These are phyloP conservation scores for Fusarium buharicum DNA, from an alignment of 2,329 filamentous ascomycete species.

Conservation along the genomic window DNA sequence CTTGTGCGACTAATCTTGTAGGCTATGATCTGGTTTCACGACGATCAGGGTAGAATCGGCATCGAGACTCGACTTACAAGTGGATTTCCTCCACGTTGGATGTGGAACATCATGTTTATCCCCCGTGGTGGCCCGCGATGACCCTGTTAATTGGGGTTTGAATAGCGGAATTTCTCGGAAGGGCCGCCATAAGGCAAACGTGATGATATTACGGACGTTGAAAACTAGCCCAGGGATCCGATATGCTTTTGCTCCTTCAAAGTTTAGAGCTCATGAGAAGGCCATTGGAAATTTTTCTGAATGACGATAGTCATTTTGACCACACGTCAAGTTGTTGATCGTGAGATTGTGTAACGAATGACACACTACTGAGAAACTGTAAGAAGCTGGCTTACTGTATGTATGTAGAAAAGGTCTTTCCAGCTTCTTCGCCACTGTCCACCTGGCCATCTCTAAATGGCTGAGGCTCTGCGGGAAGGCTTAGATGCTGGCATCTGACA, in stretches of 20 bases:
- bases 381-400: neutral
- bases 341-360: neutral
- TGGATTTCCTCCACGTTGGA: slow-evolving; percentile 28
- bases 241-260: no score
- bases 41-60: slow-evolving; percentile 10
- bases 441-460: slow-evolving; percentile 35
- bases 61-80: slow-evolving; percentile 10
- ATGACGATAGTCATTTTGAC: slow-evolving; percentile 1
- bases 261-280: neutral
- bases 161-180: slow-evolving; percentile 25
- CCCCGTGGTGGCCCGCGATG: slow-evolving; percentile 13
- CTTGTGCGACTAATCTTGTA: neutral
- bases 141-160: slow-evolving; percentile 22
- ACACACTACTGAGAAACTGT: neutral
- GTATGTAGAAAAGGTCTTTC: neutral
- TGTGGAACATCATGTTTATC: slow-evolving; percentile 32
- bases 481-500: slow-evolving; percentile 9
- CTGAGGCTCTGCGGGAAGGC: slow-evolving; percentile 40
- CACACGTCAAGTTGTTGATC: neutral
- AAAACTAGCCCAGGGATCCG: neutral
- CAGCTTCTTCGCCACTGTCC: slow-evolving; percentile 26
- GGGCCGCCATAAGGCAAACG: slow-evolving; percentile 9
- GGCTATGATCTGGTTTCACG: slow-evolving; percentile 20
- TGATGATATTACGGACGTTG: neutral
- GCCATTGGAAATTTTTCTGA: neutral